Percentiles rank a stretch among this genome's conserved stretches.
Evolutionary conservation across 2,329 filamentous ascomycete species (phyloP).

Genomic region (Gremmenia infestans): DNA sequence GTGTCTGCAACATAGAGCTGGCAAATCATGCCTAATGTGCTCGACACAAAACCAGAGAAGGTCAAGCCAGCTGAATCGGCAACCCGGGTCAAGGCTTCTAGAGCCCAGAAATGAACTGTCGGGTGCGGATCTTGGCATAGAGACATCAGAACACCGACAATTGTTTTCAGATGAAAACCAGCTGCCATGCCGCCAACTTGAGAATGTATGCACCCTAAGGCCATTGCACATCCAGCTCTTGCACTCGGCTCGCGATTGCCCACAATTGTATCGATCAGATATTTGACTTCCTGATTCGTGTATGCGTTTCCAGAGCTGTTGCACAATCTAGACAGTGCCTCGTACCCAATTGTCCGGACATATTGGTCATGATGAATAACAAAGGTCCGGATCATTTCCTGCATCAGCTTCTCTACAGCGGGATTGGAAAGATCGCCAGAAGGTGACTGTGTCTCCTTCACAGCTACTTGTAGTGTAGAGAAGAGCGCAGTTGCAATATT

Average conservation of each 20-base stretch:
- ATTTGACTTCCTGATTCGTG: constrained; percentile 85
- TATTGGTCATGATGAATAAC: constrained; percentile 80
- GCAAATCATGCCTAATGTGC: constrained; percentile 87
- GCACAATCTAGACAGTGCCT: constrained; percentile 81
- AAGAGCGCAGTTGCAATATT: constrained; percentile 82
- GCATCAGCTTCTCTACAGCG: constrained; percentile 78
- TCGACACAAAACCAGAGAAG: constrained; percentile 85
- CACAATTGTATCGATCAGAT: constrained; percentile 89
- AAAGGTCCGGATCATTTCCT: constrained; percentile 68
- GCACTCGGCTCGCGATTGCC: constrained; percentile 89
- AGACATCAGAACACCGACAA: constrained; percentile 97
- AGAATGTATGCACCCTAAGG: constrained; percentile 86
- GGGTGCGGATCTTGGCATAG: constrained; percentile 93
- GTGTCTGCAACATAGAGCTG: constrained; percentile 89
- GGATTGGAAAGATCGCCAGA: constrained; percentile 68
- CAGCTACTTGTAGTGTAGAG: constrained; percentile 75
- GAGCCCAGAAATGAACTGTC: constrained; percentile 91
- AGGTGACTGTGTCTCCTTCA: constrained; percentile 70
- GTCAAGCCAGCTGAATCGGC: constrained; percentile 89
- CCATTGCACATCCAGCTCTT: constrained; percentile 89
- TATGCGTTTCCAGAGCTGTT: constrained; percentile 72
- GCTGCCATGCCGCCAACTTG: constrained; percentile 98
- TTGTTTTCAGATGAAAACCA: constrained; percentile 92
- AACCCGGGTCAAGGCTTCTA: constrained; percentile 81
- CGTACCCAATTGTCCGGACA: constrained; percentile 78